These are phyloP conservation scores for Candida xyloterini DNA, from an alignment of 805 yeast genomes.

Conservation along the genomic window DNA sequence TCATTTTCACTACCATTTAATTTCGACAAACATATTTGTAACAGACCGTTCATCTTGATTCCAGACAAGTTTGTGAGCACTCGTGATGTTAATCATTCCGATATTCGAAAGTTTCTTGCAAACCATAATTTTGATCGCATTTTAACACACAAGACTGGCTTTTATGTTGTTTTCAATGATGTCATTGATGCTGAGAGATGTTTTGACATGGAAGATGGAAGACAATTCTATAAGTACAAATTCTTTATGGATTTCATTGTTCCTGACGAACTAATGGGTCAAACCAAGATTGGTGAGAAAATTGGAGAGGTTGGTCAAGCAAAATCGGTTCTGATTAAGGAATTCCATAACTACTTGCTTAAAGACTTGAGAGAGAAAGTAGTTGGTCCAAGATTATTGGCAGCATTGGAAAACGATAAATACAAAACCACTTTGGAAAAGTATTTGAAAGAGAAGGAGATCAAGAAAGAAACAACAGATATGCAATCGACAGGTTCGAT, in stretches of 20 bases:
- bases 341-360: constrained; percentile 57
- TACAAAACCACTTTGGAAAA: constrained; percentile 49
- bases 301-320: constrained; percentile 54
- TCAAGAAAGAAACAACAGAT: constrained; percentile 12
- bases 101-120: constrained; percentile 55
- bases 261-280: constrained; percentile 39
- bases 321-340: constrained; percentile 53
- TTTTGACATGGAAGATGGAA: constrained; percentile 59
- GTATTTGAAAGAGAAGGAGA: constrained; percentile 29
- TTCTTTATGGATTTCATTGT: constrained; percentile 58
- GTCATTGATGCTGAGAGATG: constrained; percentile 57
- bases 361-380: constrained; percentile 74
- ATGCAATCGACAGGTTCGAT: constrained; percentile 4
- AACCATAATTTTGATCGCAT: constrained; percentile 67
- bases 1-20: constrained; percentile 43
- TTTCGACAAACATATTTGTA: constrained; percentile 46
- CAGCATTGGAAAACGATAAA: constrained; percentile 53
- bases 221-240: constrained; percentile 43
- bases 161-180: constrained; percentile 66
- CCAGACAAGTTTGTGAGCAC: constrained; percentile 49
- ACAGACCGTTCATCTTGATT: constrained; percentile 57
- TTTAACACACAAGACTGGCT: constrained; percentile 61
- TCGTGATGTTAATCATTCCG: constrained; percentile 46
- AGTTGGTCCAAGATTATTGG: constrained; percentile 66
- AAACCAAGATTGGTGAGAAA: constrained; percentile 29